These are phyloP conservation scores for Glycine latifolia DNA, from an alignment of 306 rosid genomes.

Conservation along the genomic window DNA sequence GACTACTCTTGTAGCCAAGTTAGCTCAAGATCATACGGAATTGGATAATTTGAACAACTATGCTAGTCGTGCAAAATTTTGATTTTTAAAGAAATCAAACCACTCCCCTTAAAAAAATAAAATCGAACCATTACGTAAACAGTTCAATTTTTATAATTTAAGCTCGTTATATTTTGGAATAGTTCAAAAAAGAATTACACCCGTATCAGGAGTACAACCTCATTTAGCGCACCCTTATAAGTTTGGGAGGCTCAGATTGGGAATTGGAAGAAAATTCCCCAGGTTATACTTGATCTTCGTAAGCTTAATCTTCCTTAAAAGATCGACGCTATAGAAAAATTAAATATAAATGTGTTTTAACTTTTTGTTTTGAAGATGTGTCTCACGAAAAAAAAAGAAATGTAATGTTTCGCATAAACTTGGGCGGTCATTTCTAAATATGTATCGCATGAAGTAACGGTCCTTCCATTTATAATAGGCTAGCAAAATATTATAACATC, in stretches of 20 bases:
- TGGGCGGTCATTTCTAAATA: background rate
- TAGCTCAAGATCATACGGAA: background rate
- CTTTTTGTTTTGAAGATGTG: too few relatives aligned
- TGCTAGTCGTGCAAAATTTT: background rate
- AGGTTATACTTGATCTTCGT: background rate
- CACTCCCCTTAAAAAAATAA: too few relatives aligned
- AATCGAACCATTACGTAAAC: too few relatives aligned
- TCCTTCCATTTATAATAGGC: conserved; percentile 6
- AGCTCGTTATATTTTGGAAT: too few relatives aligned
- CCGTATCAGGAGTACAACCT: background rate
- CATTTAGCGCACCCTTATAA: background rate
- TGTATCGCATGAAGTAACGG: background rate
- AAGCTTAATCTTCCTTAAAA: too few relatives aligned
- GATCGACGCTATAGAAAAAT: too few relatives aligned
- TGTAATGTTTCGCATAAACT: background rate
- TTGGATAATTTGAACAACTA: background rate
- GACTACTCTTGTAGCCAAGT: too few relatives aligned
- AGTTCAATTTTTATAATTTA: too few relatives aligned
- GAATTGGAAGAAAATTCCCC: background rate
- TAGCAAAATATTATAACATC: conserved; percentile 38
- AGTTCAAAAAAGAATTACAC: too few relatives aligned
- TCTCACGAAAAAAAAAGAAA: too few relatives aligned
- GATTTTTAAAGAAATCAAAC: too few relatives aligned
- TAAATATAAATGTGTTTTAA: too few relatives aligned
- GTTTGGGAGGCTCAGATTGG: background rate